phyloP scores from a whole-genome alignment of 306 rosid species.

The Quercus alba region DNA sequence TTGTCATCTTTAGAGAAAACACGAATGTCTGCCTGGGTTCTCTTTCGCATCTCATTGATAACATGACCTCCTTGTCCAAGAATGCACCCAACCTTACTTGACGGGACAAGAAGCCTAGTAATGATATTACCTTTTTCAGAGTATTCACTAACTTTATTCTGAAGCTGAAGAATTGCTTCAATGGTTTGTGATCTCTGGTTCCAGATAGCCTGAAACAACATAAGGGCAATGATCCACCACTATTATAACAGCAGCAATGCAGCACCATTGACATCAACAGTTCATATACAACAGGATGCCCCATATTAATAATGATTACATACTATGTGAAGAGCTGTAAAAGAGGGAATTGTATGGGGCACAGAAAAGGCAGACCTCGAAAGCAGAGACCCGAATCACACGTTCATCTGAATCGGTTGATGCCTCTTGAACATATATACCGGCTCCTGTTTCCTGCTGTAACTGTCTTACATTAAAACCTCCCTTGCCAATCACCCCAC shows the following conservation, averaged over 20 bases:
- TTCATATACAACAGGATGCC: neutral
- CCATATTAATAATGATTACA: neutral
- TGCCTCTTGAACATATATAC: slow-evolving; percentile 34
- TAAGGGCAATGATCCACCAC: slow-evolving; percentile 13
- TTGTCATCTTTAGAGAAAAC: slow-evolving; percentile 31
- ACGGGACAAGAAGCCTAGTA: slow-evolving; percentile 36
- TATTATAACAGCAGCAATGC: neutral
- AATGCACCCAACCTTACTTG: slow-evolving; percentile 38
- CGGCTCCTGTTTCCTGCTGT: slow-evolving; percentile 34
- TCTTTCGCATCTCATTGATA: slow-evolving; percentile 36
- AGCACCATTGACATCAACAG: slow-evolving; percentile 1
- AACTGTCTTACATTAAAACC: slow-evolving; percentile 35
- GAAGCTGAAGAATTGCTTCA: slow-evolving; percentile 39
- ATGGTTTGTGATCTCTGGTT: slow-evolving; percentile 28
- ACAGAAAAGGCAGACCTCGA: slow-evolving; percentile 26
- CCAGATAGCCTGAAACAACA: slow-evolving; percentile 26
- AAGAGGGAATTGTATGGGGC: neutral
- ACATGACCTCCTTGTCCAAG: slow-evolving; percentile 45
- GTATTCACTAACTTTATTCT: slow-evolving; percentile 27
- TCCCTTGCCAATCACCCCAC: slow-evolving; percentile 45
- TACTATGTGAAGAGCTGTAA: neutral
- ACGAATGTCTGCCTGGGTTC: slow-evolving; percentile 35
- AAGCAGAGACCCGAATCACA: slow-evolving; percentile 33
- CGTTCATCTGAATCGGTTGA: slow-evolving; percentile 26
- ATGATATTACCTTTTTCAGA: slow-evolving; percentile 25